Evolutionary conservation across 345 rosid species (phyloP).

Genomic region (Adansonia digitata): DNA sequence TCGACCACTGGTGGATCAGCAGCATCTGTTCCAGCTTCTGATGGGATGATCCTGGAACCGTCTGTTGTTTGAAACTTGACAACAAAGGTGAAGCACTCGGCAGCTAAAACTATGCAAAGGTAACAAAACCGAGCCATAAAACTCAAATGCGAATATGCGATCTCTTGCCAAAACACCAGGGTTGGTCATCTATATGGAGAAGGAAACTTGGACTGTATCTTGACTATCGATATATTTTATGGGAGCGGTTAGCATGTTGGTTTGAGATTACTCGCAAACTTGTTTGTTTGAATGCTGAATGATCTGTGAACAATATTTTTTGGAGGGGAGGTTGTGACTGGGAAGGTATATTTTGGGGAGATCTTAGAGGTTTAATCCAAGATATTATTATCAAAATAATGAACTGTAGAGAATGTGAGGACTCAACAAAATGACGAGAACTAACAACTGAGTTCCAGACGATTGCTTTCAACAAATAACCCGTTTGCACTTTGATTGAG

Average conservation of each 20-base stretch:
- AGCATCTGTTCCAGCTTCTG: constrained; percentile 12
- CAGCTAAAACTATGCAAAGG: constrained; percentile 14
- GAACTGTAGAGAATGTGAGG: no score
- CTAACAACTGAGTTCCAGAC: not conserved
- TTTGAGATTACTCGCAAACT: constrained; percentile 2
- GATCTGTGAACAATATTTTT: not conserved
- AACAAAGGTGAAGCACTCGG: not conserved
- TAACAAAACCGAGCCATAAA: constrained; percentile 15
- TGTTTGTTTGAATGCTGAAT: not conserved
- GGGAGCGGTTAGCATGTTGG: not conserved
- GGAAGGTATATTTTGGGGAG: constrained; percentile 6
- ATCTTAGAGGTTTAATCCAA: not conserved
- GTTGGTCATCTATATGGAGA: not conserved
- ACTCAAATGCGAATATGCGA: no score
- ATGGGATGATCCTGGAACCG: not conserved
- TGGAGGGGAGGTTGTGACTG: not conserved
- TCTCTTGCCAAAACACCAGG: not conserved
- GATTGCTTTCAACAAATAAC: not conserved
- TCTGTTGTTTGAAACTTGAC: not conserved
- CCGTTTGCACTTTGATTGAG: not conserved
- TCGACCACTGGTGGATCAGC: constrained; percentile 17
- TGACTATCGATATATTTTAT: not conserved
- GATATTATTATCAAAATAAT: not conserved
- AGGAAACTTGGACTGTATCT: not conserved
- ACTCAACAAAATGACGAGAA: constrained; percentile 7